A percentile compares a stretch with the other conserved stretches of the same genome.
These are phyloP conservation scores for Phytophthora fragariaefolia DNA, from an alignment of 352 stramenopile species.

Conservation along the genomic window DNA sequence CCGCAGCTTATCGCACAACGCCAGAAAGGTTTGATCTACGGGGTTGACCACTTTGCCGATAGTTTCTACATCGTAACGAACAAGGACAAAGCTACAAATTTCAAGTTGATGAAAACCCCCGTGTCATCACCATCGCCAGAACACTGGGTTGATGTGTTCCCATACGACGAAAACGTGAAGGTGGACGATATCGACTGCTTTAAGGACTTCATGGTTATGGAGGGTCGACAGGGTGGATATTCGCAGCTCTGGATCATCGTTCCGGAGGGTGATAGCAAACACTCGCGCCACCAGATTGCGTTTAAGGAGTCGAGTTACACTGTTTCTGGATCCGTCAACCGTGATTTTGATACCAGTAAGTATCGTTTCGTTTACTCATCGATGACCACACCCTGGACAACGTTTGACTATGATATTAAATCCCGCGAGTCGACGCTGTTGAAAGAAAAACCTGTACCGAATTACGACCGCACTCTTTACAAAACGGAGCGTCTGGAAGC, in stretches of 20 bases:
- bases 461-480: constrained; percentile 94
- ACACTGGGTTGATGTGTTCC: constrained; percentile 91
- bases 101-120: constrained; percentile 89
- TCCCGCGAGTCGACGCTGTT: constrained; percentile 74
- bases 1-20: constrained; percentile 72
- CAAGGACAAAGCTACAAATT: constrained; percentile 93
- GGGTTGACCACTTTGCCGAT: constrained; percentile 87
- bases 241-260: constrained; percentile 88
- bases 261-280: constrained; percentile 50
- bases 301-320: constrained; percentile 94
- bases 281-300: constrained; percentile 65
- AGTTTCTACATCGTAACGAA: constrained; percentile 96
- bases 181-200: constrained; percentile 92
- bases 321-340: constrained; percentile 78
- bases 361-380: constrained; percentile 94
- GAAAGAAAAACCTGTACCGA: constrained; percentile 93
- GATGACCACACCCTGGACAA: constrained; percentile 91
- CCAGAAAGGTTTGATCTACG: constrained; percentile 78
- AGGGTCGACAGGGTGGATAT: constrained; percentile 86
- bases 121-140: constrained; percentile 53
- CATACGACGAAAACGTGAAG: constrained; percentile 81
- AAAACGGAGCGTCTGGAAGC: constrained; percentile 91
- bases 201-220: constrained; percentile 86
- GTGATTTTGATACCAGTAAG: constrained; percentile 89
- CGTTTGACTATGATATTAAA: constrained; percentile 87